Base-by-base conservation (phyloP, 1,284 basidiomycete species). In the Trichosporon ovoides region DNA sequence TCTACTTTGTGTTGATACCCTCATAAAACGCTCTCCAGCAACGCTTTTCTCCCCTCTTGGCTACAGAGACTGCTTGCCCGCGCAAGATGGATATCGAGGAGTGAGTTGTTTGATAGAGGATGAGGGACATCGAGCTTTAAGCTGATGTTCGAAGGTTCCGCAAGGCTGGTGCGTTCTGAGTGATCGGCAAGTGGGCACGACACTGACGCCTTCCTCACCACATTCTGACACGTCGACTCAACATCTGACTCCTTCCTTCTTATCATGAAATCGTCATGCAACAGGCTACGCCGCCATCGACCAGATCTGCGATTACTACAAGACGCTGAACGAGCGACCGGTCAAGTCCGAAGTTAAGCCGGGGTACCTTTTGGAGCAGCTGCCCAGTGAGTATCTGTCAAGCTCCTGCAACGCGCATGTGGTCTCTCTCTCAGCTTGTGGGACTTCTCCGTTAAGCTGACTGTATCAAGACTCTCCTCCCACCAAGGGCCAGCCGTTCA, bases 231-330 rank as follows among this genome's bases (percentile, higher is more conserved):
- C 5, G 9, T n/a, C n/a, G n/a, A n/a, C n/a, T n/a, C n/a, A n/a
- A n/a, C n/a, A n/a, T n/a, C n/a, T 33, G 6, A 52, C 14, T 7
- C 10, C 18, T 6, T 16, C 12, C 12, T 18, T 24, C 14, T 33
- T n/a, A 40, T 18, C 16, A 40, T 18, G n/a, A n/a, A n/a, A n/a
- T n/a, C n/a, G n/a, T n/a, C n/a, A n/a, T n/a, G n/a, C n/a, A n/a
- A 52, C 53, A 28, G 93, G 90, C 53, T 91, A 97, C 72, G 84
- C 85, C 57, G 91, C 92, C 12, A 88, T 97, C 59, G 92, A 97
- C 77, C 79, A 85, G 59, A 96, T 98, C 61, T 96, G 92, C 76
- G 90, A 95, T 66, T 94, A 95, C 74, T 93, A 91, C 72, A 80
- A 82, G 55, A 83, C 83, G 2, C 78, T 97, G 13, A 82, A 85